Conservation (phyloP, 805 yeast species). For the Kodamaea hsintzibuensis region DNA sequence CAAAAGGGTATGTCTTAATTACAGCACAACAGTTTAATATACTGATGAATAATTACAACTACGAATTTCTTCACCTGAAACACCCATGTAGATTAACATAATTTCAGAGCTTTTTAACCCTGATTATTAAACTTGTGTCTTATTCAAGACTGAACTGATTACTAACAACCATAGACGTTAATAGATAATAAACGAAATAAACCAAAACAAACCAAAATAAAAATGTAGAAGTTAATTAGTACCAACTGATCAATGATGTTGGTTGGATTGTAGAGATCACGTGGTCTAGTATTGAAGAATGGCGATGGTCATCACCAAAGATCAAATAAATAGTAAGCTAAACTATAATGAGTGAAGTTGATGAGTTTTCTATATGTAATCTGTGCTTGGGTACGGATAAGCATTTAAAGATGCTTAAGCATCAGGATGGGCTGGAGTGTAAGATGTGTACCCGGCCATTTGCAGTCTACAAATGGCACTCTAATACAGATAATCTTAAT, state of each 20-base stretch:
- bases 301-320: slow-evolving; percentile 6
- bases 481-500: slow-evolving; percentile 39
- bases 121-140: slow-evolving; percentile 27
- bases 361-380: slow-evolving; percentile 63
- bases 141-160: slow-evolving; percentile 1
- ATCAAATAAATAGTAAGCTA: not conserved
- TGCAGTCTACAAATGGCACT: slow-evolving; percentile 76
- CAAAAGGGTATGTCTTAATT: slow-evolving; percentile 11
- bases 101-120: slow-evolving; percentile 75
- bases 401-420: slow-evolving; percentile 70
- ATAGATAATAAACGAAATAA: slow-evolving; percentile 2
- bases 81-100: slow-evolving; percentile 52
- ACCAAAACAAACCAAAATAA: not conserved
- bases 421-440: slow-evolving; percentile 75
- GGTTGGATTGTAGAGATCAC: not conserved
- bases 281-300: not conserved
- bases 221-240: too few species aligned
- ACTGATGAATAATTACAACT: slow-evolving; percentile 37
- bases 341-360: slow-evolving; percentile 4
- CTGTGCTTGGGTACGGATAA: slow-evolving; percentile 68
- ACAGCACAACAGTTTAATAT: slow-evolving; percentile 2
- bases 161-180: slow-evolving; percentile 3
- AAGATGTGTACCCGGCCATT: slow-evolving; percentile 83
- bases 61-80: slow-evolving; percentile 76
- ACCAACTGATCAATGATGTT: too few species aligned